Base-by-base conservation (phyloP, 2,329 filamentous ascomycete species). In the Celoporthe dispersa region DNA sequence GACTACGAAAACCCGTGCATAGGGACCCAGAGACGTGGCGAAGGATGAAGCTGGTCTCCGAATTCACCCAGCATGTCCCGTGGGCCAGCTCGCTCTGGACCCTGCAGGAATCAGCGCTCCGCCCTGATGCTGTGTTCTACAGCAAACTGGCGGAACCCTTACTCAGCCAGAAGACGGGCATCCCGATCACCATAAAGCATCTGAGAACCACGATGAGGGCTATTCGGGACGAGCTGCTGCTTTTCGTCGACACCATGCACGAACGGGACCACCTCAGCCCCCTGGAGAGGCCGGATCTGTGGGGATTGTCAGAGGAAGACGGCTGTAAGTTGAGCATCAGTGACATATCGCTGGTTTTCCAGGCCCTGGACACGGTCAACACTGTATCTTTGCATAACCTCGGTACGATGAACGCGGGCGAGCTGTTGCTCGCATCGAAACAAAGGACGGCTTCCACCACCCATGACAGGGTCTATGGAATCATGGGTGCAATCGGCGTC, bases 31-130 rank as follows among this genome's bases (percentile, higher is more conserved):
- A 60, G 57, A 60, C 31, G 2, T 33, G 44, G 44, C 16, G 44
- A n/a, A 48, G 44, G 22, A 19, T 60, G 35, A 33, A 35, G 31
- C 35, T 31, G 7, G 19, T 60, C n/a, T 25, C n/a, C 7, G 28
- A 19, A 31, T 60, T 60, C 35, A 19, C 28, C 3, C n/a, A 60
- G 8, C 9, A 28, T 7, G 31, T 60, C 28, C 57, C 31, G 25
- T 60, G 57, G 57, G 31, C 31, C 57, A 60, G 31, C 28, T 60
- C 57, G 28, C 31, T 60, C n/a, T 60, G 31, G 57, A 60, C 28
- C 19, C 31, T 60, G 14, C 57, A 60, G 31, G 57, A 60, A 28
- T 25, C 57, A 33, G 28, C 57, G 31, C 57, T 60, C 19, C 31
- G 31, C 16, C 57, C 57, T 19, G 31, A 60, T 12, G 57, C 57